phyloP scores from a whole-genome alignment of 768 basidiomycete genomes.

The Mrakia frigida region DNA sequence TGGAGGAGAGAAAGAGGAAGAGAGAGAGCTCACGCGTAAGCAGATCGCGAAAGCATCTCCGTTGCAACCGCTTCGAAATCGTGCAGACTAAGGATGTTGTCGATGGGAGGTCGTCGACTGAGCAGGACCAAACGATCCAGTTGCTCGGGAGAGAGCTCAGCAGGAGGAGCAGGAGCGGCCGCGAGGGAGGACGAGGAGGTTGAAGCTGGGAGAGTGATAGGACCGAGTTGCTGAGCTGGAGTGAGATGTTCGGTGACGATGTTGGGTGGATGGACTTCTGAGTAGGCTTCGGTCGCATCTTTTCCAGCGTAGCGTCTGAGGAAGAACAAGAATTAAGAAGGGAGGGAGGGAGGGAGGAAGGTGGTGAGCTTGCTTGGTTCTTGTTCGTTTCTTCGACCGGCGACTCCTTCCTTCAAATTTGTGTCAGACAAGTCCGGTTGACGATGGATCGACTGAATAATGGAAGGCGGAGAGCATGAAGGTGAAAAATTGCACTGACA shows the following conservation, averaged over 20 bases:
- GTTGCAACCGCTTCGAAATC: slow-evolving; percentile 44
- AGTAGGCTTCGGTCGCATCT: slow-evolving; percentile 28
- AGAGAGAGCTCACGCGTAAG: too few species aligned
- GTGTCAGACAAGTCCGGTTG: too few species aligned
- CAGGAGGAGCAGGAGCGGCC: not conserved
- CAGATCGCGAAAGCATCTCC: slow-evolving; percentile 43
- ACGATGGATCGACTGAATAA: too few species aligned
- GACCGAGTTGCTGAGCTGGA: slow-evolving; percentile 3
- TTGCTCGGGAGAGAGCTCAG: not conserved
- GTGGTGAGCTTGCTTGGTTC: not conserved
- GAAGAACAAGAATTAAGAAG: not conserved
- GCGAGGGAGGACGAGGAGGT: not conserved
- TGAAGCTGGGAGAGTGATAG: not conserved
- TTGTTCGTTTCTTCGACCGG: too few species aligned
- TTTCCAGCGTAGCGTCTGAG: slow-evolving; percentile 18
- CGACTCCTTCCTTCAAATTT: not conserved
- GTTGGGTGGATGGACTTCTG: slow-evolving; percentile 25
- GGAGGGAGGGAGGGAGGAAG: not conserved
- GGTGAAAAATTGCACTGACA: not conserved
- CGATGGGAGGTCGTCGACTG: slow-evolving; percentile 24
- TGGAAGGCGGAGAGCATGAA: too few species aligned
- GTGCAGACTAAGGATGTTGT: slow-evolving; percentile 43
- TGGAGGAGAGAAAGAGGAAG: too few species aligned
- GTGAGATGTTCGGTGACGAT: slow-evolving; percentile 20
- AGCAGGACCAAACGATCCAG: not conserved